phyloP scores from a whole-genome alignment of 495 filamentous ascomycete genomes.

The Pyrenopolyporus hunteri region DNA sequence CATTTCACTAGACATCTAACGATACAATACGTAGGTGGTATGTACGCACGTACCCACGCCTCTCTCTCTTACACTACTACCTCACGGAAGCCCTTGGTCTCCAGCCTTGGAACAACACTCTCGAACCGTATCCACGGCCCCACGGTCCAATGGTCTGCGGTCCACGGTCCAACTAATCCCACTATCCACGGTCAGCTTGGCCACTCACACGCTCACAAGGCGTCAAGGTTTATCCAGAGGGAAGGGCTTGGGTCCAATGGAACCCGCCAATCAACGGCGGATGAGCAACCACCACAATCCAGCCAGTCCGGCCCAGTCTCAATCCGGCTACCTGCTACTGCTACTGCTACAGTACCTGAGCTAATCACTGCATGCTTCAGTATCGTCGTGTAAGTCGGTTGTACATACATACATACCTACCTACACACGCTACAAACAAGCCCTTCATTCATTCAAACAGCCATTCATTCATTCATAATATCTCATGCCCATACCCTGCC shows the following conservation, averaged over 20 bases:
- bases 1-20: not conserved
- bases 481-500: conserved; percentile 18
- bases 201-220: conserved; percentile 30
- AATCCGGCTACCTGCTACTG: conserved; percentile 39
- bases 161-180: conserved; percentile 25
- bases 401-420: conserved; percentile 18
- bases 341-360: conserved; percentile 20
- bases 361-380: conserved; percentile 30
- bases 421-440: not conserved
- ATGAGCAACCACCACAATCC: conserved; percentile 29
- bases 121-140: conserved; percentile 32
- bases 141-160: conserved; percentile 26
- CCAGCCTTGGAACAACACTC: conserved; percentile 4
- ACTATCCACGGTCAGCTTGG: conserved; percentile 30
- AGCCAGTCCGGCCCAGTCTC: conserved; percentile 36
- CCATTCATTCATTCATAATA: conserved; percentile 29
- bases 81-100: conserved; percentile 24
- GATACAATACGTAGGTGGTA: conserved; percentile 8
- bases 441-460: conserved; percentile 4
- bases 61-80: conserved; percentile 21
- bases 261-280: conserved; percentile 28
- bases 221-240: conserved; percentile 6
- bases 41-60: conserved; percentile 32
- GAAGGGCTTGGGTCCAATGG: conserved; percentile 16
- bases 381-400: conserved; percentile 32